Evolutionary conservation across 2,329 filamentous ascomycete species (phyloP).

Genomic region (Escovopsis weberi): DNA sequence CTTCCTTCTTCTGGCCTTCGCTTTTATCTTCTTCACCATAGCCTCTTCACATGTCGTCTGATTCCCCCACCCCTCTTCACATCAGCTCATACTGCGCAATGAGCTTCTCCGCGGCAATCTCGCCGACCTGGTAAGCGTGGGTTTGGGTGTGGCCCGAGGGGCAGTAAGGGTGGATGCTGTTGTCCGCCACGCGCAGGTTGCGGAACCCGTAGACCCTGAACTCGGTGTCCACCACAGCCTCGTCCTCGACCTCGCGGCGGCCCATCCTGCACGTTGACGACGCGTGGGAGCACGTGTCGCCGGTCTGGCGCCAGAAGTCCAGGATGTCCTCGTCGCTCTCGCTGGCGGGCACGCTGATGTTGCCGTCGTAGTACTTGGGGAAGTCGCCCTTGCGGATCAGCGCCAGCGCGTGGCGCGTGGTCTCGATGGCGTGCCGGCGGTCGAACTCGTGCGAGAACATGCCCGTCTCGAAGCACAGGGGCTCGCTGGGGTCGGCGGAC

Average conservation of each 20-base stretch:
- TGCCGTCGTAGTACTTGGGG: constrained; percentile 26
- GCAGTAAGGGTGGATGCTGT: constrained; percentile 36
- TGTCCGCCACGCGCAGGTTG: constrained; percentile 34
- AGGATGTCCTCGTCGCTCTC: constrained; percentile 39
- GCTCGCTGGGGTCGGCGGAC: constrained; percentile 34
- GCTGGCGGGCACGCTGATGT: constrained; percentile 28
- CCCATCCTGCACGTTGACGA: constrained; percentile 45
- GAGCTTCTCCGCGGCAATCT: background rate
- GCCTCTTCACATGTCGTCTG: background rate
- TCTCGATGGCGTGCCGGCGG: constrained; percentile 32
- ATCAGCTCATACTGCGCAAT: background rate
- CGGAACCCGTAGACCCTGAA: constrained; percentile 34
- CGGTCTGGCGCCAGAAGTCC: constrained; percentile 26
- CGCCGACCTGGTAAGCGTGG: constrained; percentile 27
- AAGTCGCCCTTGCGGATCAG: constrained; percentile 27
- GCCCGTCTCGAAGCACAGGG: constrained; percentile 37
- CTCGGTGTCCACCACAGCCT: constrained; percentile 33
- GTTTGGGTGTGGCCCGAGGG: constrained; percentile 36
- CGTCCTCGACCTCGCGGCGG: constrained; percentile 18
- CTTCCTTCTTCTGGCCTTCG: too few species aligned
- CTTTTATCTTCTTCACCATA: background rate
- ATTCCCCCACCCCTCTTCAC: background rate
- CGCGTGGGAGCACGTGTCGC: constrained; percentile 38
- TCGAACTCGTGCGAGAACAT: constrained; percentile 42
- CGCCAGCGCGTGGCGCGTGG: constrained; percentile 26